A percentile compares a stretch with the other conserved stretches of the same genome.
phyloP scores from a whole-genome alignment of 768 basidiomycete species.

The Suillus placidus region DNA sequence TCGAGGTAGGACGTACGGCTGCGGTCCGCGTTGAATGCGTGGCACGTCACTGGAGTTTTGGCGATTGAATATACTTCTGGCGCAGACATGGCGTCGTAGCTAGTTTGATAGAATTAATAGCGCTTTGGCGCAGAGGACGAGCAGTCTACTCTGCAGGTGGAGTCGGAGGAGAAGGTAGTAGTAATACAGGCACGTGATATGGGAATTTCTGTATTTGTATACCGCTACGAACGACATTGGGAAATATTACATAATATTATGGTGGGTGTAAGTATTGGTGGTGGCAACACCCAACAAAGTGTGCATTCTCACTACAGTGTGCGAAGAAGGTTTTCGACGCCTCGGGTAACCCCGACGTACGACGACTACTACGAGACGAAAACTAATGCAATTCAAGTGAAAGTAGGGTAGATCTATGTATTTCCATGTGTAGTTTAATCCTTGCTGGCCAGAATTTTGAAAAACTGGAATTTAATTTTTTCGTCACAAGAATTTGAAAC shows the following conservation, averaged over 20 bases:
- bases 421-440: not conserved
- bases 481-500: constrained; percentile 8
- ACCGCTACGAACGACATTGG: no score
- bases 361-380: not conserved
- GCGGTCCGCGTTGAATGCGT: constrained; percentile 90
- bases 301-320: no score
- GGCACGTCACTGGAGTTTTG: constrained; percentile 84
- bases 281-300: no score
- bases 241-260: no score
- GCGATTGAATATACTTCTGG: constrained; percentile 79
- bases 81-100: constrained; percentile 51
- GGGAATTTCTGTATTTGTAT: no score
- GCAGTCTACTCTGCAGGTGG: constrained; percentile 76
- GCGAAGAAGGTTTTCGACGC: constrained; percentile 9
- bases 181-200: no score
- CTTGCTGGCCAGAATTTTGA: not conserved
- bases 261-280: no score
- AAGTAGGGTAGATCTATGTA: not conserved
- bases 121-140: constrained; percentile 60
- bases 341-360: constrained; percentile 1
- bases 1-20: constrained; percentile 60
- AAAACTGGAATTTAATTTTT: not conserved
- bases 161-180: no score
- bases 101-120: constrained; percentile 1
- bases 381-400: not conserved